Evolutionary conservation across 768 basidiomycete genomes (phyloP).

Genomic region (Kwoniella pini): DNA sequence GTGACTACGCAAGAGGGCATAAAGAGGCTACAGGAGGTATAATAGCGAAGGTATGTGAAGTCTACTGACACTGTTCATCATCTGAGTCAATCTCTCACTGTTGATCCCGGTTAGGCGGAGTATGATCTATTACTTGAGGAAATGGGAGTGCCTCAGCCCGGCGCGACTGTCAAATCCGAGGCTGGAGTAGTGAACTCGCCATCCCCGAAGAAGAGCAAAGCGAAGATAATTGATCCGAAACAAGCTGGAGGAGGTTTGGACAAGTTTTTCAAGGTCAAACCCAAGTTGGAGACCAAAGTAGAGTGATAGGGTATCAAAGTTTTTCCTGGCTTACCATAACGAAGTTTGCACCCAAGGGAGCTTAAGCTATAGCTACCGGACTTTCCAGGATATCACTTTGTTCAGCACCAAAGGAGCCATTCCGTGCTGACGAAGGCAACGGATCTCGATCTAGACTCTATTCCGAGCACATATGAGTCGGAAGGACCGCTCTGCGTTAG

Average conservation of each 20-base stretch:
- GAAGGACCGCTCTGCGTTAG: too few relatives aligned
- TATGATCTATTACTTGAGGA: conserved; percentile 34
- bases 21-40: conserved; percentile 61
- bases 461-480: too few relatives aligned
- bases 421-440: too few relatives aligned
- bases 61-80: too few relatives aligned
- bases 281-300: conserved; percentile 8
- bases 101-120: conserved; percentile 25
- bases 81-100: background rate
- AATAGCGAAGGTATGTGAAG: conserved; percentile 55
- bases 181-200: background rate
- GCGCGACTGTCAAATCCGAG: conserved; percentile 8
- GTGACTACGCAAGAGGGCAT: conserved; percentile 60
- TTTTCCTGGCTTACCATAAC: too few relatives aligned
- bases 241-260: conserved; percentile 27
- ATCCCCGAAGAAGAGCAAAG: conserved; percentile 20
- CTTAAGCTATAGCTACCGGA: too few relatives aligned
- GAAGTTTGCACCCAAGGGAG: too few relatives aligned
- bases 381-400: too few relatives aligned
- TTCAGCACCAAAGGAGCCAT: too few relatives aligned
- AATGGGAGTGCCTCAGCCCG: conserved; percentile 37
- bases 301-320: background rate
- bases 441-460: too few relatives aligned
- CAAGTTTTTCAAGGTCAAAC: conserved; percentile 32
- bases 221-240: conserved; percentile 31